Evolutionary conservation across 225 moss, liverwort and hornwort genomes (phyloP), one percentile per base, ranked within the genome.

Genomic region (Asterella californica): DNA sequence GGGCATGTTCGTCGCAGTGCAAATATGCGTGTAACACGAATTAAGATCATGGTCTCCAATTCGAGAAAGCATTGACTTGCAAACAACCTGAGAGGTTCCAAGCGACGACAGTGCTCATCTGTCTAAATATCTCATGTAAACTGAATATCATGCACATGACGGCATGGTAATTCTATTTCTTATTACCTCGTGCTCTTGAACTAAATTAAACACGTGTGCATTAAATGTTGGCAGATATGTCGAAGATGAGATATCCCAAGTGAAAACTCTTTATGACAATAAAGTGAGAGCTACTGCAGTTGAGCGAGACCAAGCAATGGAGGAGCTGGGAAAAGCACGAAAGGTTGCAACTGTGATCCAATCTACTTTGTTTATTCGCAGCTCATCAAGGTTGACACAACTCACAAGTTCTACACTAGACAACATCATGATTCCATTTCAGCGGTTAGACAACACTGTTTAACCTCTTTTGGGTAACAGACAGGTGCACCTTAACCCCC

Each of bases 231-330:
- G 48, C 74, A 96, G 96, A 77, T 91, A 94, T 81, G 89, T 96
- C 3, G 92, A 96, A 49, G 84, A 92, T 19, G 96, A 96, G 83
- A 89, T 96, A 75, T 87, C 55, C 70, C 78, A 88, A 66, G 84
- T 96, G 25, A 96, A 91, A 84, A 59, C 70, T 27, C 83, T 94
- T 50, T 94, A 93, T 70, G 87, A 91, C 34, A 79, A 47, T 0
- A 87, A 84, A 85, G 83, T 92, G 54, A 88, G 75, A 27, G 61
- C 27, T 10, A 70, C 91, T 81, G 79, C 48, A 29, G 70, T 77
- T 50, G 88, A 94, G 82, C 86, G 88, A 76, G 88, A 96, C 68
- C 76, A 87, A 72, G 91, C 92, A 63, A 53, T 90, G 9, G 85
- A 83, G 65, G 83, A 90, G 74, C 76, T 90, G 30, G 78, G 68